Base-by-base conservation (phyloP, 345 rosid species). In the Pelargonium nanum region DNA sequence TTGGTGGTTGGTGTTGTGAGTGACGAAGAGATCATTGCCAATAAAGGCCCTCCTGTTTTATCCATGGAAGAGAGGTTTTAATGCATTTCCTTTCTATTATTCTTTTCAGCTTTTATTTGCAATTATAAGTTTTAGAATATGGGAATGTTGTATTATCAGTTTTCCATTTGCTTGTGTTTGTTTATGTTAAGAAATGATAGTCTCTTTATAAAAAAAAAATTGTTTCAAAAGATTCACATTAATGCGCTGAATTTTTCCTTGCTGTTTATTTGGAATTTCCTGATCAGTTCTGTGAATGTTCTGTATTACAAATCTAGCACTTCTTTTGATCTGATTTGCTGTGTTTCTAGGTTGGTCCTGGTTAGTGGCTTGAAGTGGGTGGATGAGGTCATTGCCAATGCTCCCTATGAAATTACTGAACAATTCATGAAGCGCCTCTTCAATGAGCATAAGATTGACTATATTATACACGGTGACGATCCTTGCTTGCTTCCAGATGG, bases 301-400 rank as follows among this genome's bases (percentile, higher is more conserved):
- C 4, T 24, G 1, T 19, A 10, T 12, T 20, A 40, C 19, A 16
- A 6, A 21, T 59, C 24, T 40, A 16, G 25, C 15, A 25, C 52
- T 45, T 65, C 56, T 26, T 62, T 54, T 32, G 45, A 61, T 59
- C 71, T 74, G 52, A 68, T 57, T 50, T 65, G 59, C 22, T 26
- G 61, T n/a, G 24, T 62, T 73, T 69, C 34, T 53, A 90, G 97
- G 79, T 71, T 91, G 81, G 82, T 71, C 16, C 89, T 91, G 74
- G 98, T 91, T 28, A 85, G 84, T 60, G 98, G 94, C 62, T 78
- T 88, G n/a, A 91, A 91, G 76, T 91, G 98, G 98, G 98, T 91
- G 68, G 98, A 91, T 74, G 87, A 91, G 77, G 96, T 88, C 15
- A 88, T 91, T 25, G 78, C 87, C 28, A 76, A 83, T 71, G 96